phyloP scores from a whole-genome alignment of 495 filamentous ascomycete species.

The Trichoderma gamsii region DNA sequence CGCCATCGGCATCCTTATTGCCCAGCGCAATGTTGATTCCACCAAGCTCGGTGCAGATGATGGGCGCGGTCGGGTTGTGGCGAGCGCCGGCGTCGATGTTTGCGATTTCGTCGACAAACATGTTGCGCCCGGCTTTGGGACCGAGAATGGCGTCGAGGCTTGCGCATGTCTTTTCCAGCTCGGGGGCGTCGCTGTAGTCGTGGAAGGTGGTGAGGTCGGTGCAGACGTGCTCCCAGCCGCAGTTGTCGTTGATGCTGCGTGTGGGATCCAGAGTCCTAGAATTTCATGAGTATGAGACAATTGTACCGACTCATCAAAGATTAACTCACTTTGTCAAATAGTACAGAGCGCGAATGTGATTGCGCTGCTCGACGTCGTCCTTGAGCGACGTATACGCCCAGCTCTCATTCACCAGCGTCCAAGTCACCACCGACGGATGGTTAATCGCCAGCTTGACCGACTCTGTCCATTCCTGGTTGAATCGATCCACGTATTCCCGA shows the following conservation, averaged over 20 bases:
- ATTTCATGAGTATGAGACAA: neutral
- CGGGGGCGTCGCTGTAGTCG: conserved; percentile 50
- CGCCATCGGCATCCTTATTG: conserved; percentile 23
- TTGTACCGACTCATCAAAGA: neutral
- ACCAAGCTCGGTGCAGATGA: conserved; percentile 54
- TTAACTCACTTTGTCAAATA: conserved; percentile 50
- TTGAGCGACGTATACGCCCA: conserved; percentile 52
- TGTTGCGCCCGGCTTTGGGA: conserved; percentile 36
- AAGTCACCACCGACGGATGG: conserved; percentile 54
- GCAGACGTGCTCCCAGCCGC: conserved; percentile 56
- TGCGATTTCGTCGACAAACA: conserved; percentile 43
- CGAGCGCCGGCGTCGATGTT: conserved; percentile 36
- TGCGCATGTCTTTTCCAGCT: conserved; percentile 42
- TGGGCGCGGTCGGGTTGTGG: conserved; percentile 44
- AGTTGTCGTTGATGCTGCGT: conserved; percentile 58
- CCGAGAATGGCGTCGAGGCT: conserved; percentile 41
- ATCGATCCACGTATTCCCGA: conserved; percentile 45
- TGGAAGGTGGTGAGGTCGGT: conserved; percentile 57
- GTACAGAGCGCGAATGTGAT: conserved; percentile 53
- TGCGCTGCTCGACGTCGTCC: conserved; percentile 46
- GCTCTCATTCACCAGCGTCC: conserved; percentile 58
- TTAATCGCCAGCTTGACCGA: conserved; percentile 53
- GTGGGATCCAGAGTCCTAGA: conserved; percentile 47
- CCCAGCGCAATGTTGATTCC: conserved; percentile 52
- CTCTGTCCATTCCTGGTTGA: conserved; percentile 51